Conservation (phyloP, 1,284 basidiomycete species). For the Cutaneotrichosporon spelunceum region DNA sequence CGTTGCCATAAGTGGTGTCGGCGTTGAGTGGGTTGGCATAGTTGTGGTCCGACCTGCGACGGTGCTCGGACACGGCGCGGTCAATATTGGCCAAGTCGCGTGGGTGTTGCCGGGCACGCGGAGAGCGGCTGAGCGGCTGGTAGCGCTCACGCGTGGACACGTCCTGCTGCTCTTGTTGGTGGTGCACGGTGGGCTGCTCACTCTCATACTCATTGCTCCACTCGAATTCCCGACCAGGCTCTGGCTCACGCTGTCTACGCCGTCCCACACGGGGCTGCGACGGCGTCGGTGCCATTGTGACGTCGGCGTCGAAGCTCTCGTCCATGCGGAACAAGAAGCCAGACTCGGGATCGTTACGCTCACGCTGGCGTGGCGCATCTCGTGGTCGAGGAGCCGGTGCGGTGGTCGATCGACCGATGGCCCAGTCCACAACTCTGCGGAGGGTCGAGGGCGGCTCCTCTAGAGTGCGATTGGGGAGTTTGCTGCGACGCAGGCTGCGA, state of each 20-base stretch:
- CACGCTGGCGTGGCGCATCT: background rate
- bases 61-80: background rate
- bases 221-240: background rate
- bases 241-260: background rate
- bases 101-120: background rate
- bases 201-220: background rate
- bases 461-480: background rate
- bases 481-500: background rate
- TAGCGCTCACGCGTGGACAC: background rate
- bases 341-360: background rate
- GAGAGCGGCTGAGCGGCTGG: background rate
- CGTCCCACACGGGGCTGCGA: conserved; percentile 3
- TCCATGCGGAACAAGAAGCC: conserved; percentile 11
- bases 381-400: background rate
- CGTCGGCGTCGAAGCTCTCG: conserved; percentile 15
- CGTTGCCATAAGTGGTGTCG: background rate
- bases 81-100: conserved; percentile 2
- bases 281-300: conserved; percentile 17
- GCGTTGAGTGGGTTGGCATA: background rate
- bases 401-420: background rate
- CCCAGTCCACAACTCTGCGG: conserved; percentile 18
- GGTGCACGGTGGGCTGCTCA: background rate
- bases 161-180: background rate
- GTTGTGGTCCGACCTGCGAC: background rate
- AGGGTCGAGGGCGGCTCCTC: conserved; percentile 12